These are phyloP conservation scores for Hyaloscypha bicolor DNA, from an alignment of 495 filamentous ascomycete species.

Conservation along the genomic window DNA sequence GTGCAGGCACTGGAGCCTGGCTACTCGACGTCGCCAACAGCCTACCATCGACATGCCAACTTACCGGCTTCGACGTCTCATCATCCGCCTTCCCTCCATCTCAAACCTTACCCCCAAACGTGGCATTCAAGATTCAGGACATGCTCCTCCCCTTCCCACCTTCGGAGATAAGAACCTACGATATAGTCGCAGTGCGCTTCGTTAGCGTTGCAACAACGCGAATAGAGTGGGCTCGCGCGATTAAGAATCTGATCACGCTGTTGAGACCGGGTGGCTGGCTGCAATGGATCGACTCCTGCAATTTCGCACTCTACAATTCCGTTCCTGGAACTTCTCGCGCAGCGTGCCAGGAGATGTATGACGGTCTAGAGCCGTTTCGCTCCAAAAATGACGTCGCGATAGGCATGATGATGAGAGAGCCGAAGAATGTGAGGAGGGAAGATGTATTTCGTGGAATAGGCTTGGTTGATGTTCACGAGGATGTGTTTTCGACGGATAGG, in stretches of 20 bases:
- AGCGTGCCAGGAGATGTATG: slow-evolving; percentile 19
- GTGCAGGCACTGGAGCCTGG: slow-evolving; percentile 33
- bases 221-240: slow-evolving; percentile 29
- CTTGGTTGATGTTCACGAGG: slow-evolving; percentile 14
- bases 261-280: slow-evolving; percentile 16
- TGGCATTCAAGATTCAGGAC: slow-evolving; percentile 38
- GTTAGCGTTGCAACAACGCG: slow-evolving; percentile 36
- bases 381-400: slow-evolving; percentile 10
- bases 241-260: slow-evolving; percentile 25
- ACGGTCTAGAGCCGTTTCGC: slow-evolving; percentile 1
- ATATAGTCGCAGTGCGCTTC: slow-evolving; percentile 44
- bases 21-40: slow-evolving; percentile 37
- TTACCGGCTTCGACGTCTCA: slow-evolving; percentile 45
- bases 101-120: slow-evolving; percentile 34
- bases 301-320: slow-evolving; percentile 10
- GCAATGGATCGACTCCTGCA: slow-evolving; percentile 20
- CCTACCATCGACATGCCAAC: slow-evolving; percentile 33
- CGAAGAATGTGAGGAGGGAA: slow-evolving; percentile 5
- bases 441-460: background rate
- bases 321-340: slow-evolving; percentile 2
- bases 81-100: slow-evolving; percentile 36
- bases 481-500: slow-evolving; percentile 18
- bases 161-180: slow-evolving; percentile 38
- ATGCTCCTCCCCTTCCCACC: slow-evolving; percentile 39
- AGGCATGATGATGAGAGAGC: slow-evolving; percentile 14